Evolutionary conservation across 2,329 filamentous ascomycete species (phyloP), one percentile per base, ranked within the genome.

Genomic region (Xylariales sp.): DNA sequence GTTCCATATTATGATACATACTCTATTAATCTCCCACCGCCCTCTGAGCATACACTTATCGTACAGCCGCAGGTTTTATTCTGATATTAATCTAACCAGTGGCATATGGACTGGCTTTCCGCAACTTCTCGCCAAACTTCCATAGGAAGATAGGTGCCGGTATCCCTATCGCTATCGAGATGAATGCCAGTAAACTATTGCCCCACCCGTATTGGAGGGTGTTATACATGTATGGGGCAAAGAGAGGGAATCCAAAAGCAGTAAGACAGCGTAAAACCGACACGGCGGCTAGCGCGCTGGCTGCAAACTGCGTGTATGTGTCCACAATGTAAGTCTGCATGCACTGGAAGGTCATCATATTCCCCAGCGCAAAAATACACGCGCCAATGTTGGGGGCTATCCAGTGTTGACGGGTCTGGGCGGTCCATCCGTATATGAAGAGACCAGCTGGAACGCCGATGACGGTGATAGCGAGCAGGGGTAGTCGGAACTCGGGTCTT

Each of bases 81-180:
- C n/a, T n/a, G n/a, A n/a, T n/a, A n/a, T n/a, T n/a, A n/a, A n/a
- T n/a, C n/a, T n/a, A n/a, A n/a, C n/a, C n/a, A n/a, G n/a, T n/a
- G n/a, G n/a, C n/a, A n/a, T n/a, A n/a, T n/a, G n/a, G n/a, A n/a
- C n/a, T n/a, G n/a, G n/a, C n/a, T n/a, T n/a, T n/a, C 37, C 63
- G 46, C 6, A 65, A 29, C 11, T 37, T 53, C 5, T 59, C 57
- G 3, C 70, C 70, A 43, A 62, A 72, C 17, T 54, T 53, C 67
- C 66, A 73, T 17, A 74, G 44, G 37, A 70, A 40, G 19, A 67
- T 50, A 2, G 69, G 67, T 5, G 62, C 61, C 2, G 69, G 66
- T 55, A 57, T 64, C 6, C 52, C 60, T 25, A 62, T 52, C 4
- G 43, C 68, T 5, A 81, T 48, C 0, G 56, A 58, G 5, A 63